Conservation (phyloP, 2,329 filamentous ascomycete species). For the Hypoxylon sp. region DNA sequence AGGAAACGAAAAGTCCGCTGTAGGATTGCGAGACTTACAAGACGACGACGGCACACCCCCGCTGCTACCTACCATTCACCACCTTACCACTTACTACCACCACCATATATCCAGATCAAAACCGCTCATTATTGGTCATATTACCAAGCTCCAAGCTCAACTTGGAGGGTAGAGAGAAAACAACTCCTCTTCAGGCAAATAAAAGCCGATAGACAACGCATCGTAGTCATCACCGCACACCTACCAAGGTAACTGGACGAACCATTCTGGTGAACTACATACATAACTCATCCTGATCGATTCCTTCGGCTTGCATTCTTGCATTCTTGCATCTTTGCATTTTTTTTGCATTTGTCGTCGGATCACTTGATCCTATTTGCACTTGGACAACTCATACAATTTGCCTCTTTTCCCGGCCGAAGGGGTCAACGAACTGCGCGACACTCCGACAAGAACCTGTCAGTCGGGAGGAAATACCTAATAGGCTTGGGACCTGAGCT, state of each 20-base stretch:
- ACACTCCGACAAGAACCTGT: constrained; percentile 11
- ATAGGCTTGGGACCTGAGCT: constrained; percentile 15
- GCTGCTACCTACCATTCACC: too few species aligned
- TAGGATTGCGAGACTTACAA: constrained; percentile 24
- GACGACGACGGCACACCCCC: constrained; percentile 6
- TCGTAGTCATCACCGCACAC: constrained; percentile 13
- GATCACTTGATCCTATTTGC: constrained; percentile 29
- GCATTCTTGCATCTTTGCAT: too few species aligned
- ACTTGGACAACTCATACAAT: constrained; percentile 27
- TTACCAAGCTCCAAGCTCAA: constrained; percentile 15
- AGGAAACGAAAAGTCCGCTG: constrained; percentile 18
- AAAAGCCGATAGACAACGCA: constrained; percentile 30
- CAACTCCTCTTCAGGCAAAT: constrained; percentile 31
- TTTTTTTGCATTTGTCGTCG: constrained; percentile 19
- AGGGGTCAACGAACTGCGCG: constrained; percentile 22
- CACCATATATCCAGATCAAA: constrained; percentile 22
- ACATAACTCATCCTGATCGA: constrained; percentile 12
- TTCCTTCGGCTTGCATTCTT: constrained; percentile 15
- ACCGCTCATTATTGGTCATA: constrained; percentile 29
- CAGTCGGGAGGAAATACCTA: constrained; percentile 13
- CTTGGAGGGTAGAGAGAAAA: constrained; percentile 28
- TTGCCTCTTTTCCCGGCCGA: constrained; percentile 32
- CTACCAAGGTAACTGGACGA: too few species aligned
- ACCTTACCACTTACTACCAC: too few species aligned
- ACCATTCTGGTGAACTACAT: too few species aligned